Base-by-base conservation (phyloP, 2,329 filamentous ascomycete species). In the Exophiala sp. region DNA sequence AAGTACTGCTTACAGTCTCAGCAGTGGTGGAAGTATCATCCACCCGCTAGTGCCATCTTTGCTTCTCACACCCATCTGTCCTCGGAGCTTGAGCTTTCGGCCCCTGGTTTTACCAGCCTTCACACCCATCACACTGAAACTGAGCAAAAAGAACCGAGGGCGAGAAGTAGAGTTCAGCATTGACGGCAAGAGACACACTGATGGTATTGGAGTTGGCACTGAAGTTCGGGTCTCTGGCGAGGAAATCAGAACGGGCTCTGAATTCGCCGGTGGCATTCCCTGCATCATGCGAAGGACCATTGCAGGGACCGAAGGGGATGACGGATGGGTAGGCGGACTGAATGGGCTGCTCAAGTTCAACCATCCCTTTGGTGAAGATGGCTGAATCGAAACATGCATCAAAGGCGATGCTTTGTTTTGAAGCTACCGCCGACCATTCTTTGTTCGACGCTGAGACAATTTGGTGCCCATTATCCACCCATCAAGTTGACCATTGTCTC, bases 301-400 rank as follows among this genome's bases (percentile, higher is more conserved):
- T 60, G 72, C 77, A 60, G 59, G 64, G 3, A 69, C 65, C 32
- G 73, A 69, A 60, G 73, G 75, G 19, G 88, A 96, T 62, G 91
- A 97, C 67, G 88, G 91, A 14, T 98, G 93, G 93, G 91, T 98
- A 2, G 91, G 91, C 1, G 91, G 93, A 0, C 69, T 98, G 64
- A 98, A 95, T 64, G 88, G 88, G 8, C 66, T 97, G 63, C 71
- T 98, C 60, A 98, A 98, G 72, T 98, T 97, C 66, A 98, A 98
- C 67, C 88, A 95, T 70, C 90, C 91, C 0, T 97, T 97, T 74
- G 93, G 93, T 1, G 84, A 85, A 62, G 75, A 75, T 46, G 60
- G 19, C 22, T 60, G 49, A 58, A 39, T 21, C 14, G 22, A n/a
- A n/a, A n/a, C n/a, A n/a, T n/a, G 22, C 34, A 18, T 18, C 7